These are phyloP conservation scores for Asterionellopsis glacialis DNA, from an alignment of 108 stramenopile species.

Conservation along the genomic window DNA sequence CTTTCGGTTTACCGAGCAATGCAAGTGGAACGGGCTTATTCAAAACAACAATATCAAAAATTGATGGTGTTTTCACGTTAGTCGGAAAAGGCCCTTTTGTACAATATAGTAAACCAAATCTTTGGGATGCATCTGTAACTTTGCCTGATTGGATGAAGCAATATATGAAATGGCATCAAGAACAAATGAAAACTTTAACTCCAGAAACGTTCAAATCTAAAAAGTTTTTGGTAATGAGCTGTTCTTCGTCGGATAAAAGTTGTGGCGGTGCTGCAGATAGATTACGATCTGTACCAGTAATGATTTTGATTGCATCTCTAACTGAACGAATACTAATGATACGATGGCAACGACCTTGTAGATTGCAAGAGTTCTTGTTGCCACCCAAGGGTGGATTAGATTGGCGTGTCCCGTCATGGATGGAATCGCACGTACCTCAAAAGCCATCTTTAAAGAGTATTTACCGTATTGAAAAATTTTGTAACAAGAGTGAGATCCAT, in stretches of 20 bases:
- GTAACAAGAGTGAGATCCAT: not conserved
- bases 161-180: constrained; percentile 43
- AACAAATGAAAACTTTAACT: constrained; percentile 5
- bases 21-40: too few relatives aligned
- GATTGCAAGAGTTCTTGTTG: constrained; percentile 39
- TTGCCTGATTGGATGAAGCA: constrained; percentile 42
- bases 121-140: too few relatives aligned
- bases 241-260: constrained; percentile 11
- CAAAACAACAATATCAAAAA: too few relatives aligned
- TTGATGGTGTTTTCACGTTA: too few relatives aligned
- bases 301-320: constrained; percentile 19
- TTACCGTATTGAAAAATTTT: not conserved
- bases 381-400: constrained; percentile 41
- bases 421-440: constrained; percentile 2
- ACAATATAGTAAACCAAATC: too few relatives aligned
- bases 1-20: too few relatives aligned
- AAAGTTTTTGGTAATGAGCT: constrained; percentile 27
- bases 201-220: constrained; percentile 12
- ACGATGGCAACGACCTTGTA: constrained; percentile 30
- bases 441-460: too few relatives aligned
- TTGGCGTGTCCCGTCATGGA: constrained; percentile 32
- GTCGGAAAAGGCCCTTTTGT: too few relatives aligned
- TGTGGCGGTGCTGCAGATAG: constrained; percentile 55
- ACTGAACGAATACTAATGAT: constrained; percentile 40
- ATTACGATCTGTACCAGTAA: constrained; percentile 36